A percentile compares a stretch with the other conserved stretches of the same genome.
phyloP scores from a whole-genome alignment of 1,284 basidiomycete genomes.

The Mycosarcoma maydis region DNA sequence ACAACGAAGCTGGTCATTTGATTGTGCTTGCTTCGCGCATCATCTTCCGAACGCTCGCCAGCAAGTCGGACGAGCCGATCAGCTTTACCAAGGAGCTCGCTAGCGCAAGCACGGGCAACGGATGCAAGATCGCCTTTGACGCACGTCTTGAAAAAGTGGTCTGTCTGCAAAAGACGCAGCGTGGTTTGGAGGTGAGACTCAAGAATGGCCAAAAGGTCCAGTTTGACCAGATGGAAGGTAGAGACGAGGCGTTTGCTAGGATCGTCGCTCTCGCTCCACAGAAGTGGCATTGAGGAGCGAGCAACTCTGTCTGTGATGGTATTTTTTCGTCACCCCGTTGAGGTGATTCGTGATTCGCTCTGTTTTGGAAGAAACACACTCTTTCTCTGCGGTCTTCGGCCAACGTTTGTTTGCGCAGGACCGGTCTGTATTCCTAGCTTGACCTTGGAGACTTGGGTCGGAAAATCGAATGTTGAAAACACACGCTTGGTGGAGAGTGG shows the following conservation, averaged over 20 bases:
- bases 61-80: not conserved
- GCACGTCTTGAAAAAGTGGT: slow-evolving; percentile 30
- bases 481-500: too few species aligned
- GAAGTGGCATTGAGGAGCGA: slow-evolving; percentile 28
- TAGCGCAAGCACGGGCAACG: not conserved
- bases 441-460: too few species aligned
- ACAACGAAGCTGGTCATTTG: slow-evolving; percentile 15
- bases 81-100: slow-evolving; percentile 13
- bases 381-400: too few species aligned
- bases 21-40: slow-evolving; percentile 19
- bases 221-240: slow-evolving; percentile 8
- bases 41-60: slow-evolving; percentile 25
- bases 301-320: too few species aligned
- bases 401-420: too few species aligned
- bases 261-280: slow-evolving; percentile 32
- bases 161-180: slow-evolving; percentile 4
- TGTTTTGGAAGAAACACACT: too few species aligned
- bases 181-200: slow-evolving; percentile 15
- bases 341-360: too few species aligned
- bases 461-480: too few species aligned
- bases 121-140: slow-evolving; percentile 28
- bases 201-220: slow-evolving; percentile 21
- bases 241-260: slow-evolving; percentile 36
- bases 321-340: too few species aligned
- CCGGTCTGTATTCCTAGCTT: too few species aligned